Evolutionary conservation across 345 rosid genomes (phyloP), one percentile per base, ranked within the genome.

Genomic region (Brassica carinata): DNA sequence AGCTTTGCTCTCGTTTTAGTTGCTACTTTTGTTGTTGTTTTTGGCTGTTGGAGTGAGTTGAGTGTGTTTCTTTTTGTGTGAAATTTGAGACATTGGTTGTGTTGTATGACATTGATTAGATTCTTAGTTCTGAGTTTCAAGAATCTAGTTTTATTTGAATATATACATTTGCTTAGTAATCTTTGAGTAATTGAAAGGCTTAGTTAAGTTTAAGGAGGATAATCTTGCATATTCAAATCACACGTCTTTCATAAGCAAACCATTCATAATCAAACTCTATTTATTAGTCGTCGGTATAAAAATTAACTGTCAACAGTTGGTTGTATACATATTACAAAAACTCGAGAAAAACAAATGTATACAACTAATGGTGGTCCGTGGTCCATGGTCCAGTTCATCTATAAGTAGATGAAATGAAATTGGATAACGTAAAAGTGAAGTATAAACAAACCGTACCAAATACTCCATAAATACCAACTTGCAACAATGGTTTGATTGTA

Each of bases 381-480:
- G 80, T 75, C 83, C 77, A 14, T 81, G 72, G 80, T 75, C 83
- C 77, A 14, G 11, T 18, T 64, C 55, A 81, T 27, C 71, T 34
- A 8, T 69, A 45, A 68, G 66, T 61, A 45, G 78, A 59, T 69
- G 76, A 69, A 63, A 51, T 67, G 69, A 75, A 74, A 65, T 57
- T 65, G 73, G 69, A 38, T 70, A 75, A 76, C 83, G 80, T 81
- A 71, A 75, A 81, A 81, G 68, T 72, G 45, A 81, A 48, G 64
- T 65, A 76, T 75, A 70, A 57, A 71, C 55, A 75, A 40, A 40
- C 55, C 72, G 76, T 81, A 71, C 73, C 63, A 57, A 38, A 75
- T 81, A 81, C 77, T 75, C 76, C 73, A 70, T 30, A 74, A 17
- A 75, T 75, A 63, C 67, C 79, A 80, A 71, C 69, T 70, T 81